Evolutionary conservation across 345 rosid species (phyloP), one percentile per base, ranked within the genome.

Genomic region (Zanthoxylum bungeanum): DNA sequence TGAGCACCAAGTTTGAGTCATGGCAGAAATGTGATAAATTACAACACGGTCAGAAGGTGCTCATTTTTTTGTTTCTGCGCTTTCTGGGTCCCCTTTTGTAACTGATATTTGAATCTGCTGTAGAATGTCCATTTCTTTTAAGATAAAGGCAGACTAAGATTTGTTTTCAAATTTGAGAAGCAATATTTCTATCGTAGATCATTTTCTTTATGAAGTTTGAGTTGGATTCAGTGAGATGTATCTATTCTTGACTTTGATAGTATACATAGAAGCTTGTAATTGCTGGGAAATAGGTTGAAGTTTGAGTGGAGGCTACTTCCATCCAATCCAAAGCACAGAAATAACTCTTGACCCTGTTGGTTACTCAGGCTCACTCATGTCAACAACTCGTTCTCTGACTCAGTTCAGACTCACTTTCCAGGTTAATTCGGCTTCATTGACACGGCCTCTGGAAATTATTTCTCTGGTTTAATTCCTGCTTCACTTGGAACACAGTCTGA

Each of bases 321-420:
- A n/a, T 47, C 21, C 55, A n/a, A 50, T n/a, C 25, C 55, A 50
- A 50, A n/a, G 25, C 74, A 78, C 85, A 0, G 85, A 74, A 59
- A 81, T 84, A 74, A 76, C 85, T 19, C 53, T 84, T 16, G 85
- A 84, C 64, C 79, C 79, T 1, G 76, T 81, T 4, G 87, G 85
- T 56, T 84, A 76, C 68, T 70, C 79, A 1, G 85, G 81, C 60
- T 66, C 56, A 12, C 70, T 81, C 31, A 47, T 55, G 3, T 78
- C 76, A 83, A 78, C 52, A 81, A 81, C 71, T 71, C 78, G 5
- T 78, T 84, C 60, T 74, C 53, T 24, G 85, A 76, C 37, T 66
- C 77, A 31, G 19, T 81, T 22, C 87, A 83, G 50, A 69, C 34
- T 76, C 79, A 0, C 30, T 80, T 7, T 73, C 87, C 64, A 71